Evolutionary conservation across 75 land plant genomes (phyloP).

Genomic region (Pinus albicaulis): DNA sequence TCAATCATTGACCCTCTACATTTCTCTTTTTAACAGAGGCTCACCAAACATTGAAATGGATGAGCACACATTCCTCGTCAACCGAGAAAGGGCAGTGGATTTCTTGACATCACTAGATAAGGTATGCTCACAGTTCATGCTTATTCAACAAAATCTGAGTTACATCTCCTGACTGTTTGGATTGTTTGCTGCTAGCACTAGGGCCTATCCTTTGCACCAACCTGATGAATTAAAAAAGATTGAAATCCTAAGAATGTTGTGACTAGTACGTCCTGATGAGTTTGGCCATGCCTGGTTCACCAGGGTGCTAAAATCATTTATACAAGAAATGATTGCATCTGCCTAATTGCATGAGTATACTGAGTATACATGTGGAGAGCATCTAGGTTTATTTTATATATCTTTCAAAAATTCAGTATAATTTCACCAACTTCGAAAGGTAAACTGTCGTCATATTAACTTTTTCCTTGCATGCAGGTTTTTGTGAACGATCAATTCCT

Average conservation of each 20-base stretch:
- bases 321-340: background rate
- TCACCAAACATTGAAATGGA: conserved; percentile 60
- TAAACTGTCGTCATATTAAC: background rate
- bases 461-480: conserved; percentile 15
- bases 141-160: background rate
- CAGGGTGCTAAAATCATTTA: background rate
- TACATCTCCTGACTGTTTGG: background rate
- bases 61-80: conserved; percentile 47
- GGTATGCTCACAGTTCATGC: conserved; percentile 8
- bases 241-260: background rate
- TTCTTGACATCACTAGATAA: conserved; percentile 51
- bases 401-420: background rate
- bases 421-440: background rate
- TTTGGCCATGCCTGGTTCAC: background rate
- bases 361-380: background rate
- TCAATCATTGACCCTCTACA: background rate
- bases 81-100: conserved; percentile 51
- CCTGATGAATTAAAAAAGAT: background rate
- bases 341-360: background rate
- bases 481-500: conserved; percentile 52
- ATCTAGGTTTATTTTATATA: background rate
- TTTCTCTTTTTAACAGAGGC: conserved; percentile 22
- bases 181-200: background rate
- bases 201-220: background rate
- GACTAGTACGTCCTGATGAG: background rate